Percentiles rank a stretch among this genome's conserved stretches.
phyloP scores from a whole-genome alignment of 495 filamentous ascomycete genomes.

The Terfezia claveryi region DNA sequence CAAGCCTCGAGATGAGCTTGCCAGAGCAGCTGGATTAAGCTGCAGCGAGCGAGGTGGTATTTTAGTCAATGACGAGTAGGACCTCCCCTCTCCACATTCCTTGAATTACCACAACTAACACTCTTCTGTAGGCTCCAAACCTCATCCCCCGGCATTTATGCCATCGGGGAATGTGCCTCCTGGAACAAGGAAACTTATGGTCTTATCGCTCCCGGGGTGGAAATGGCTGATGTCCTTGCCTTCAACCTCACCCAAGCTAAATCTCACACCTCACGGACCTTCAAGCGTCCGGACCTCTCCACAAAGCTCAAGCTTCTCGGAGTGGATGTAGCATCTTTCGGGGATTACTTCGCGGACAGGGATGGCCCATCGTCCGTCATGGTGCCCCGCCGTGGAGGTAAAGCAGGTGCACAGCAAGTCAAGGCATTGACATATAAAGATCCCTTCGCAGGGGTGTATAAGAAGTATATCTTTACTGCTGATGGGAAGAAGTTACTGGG shows the following conservation, averaged over 20 bases:
- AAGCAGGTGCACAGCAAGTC: slow-evolving; percentile 27
- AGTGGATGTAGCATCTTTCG: slow-evolving; percentile 87
- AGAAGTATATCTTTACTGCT: slow-evolving; percentile 83
- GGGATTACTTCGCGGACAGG: slow-evolving; percentile 87
- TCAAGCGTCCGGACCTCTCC: slow-evolving; percentile 74
- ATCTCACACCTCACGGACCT: slow-evolving; percentile 42
- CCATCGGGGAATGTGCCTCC: slow-evolving; percentile 84
- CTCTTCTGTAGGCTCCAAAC: slow-evolving; percentile 36
- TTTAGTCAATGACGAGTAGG: slow-evolving; percentile 40
- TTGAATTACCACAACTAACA: background rate
- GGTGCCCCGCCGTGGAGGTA: slow-evolving; percentile 23
- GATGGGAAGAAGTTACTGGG: slow-evolving; percentile 87
- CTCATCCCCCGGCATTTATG: slow-evolving; percentile 54
- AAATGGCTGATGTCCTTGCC: slow-evolving; percentile 91
- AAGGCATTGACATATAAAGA: slow-evolving; percentile 86
- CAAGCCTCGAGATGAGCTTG: slow-evolving; percentile 62
- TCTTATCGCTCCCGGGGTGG: slow-evolving; percentile 79
- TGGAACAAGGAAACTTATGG: slow-evolving; percentile 90
- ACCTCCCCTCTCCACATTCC: background rate
- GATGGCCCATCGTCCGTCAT: slow-evolving; percentile 64
- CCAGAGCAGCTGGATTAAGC: slow-evolving; percentile 43
- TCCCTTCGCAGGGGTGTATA: slow-evolving; percentile 83
- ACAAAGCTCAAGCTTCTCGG: slow-evolving; percentile 87
- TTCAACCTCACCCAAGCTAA: slow-evolving; percentile 81
- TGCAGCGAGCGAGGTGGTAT: slow-evolving; percentile 58